These are phyloP conservation scores for Termitomyces sp. DNA, from an alignment of 768 basidiomycete species.

Conservation along the genomic window DNA sequence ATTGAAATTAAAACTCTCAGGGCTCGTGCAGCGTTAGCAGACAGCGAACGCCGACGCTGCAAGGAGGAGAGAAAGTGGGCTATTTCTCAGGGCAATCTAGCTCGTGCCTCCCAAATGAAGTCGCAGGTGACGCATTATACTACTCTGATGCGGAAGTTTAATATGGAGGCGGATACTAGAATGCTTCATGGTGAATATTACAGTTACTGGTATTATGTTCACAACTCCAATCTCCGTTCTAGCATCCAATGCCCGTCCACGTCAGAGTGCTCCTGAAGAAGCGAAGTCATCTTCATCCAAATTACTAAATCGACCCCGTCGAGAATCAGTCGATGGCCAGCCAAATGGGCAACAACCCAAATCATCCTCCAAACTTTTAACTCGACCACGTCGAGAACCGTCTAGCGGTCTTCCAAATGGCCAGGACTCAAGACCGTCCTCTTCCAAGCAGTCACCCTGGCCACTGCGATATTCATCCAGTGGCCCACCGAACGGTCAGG, in stretches of 20 bases:
- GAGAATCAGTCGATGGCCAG: slow-evolving; percentile 10
- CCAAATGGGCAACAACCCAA: slow-evolving; percentile 8
- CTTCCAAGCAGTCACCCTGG: slow-evolving; percentile 31
- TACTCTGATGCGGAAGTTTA: slow-evolving; percentile 76
- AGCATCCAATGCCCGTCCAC: slow-evolving; percentile 16
- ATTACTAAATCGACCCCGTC: slow-evolving; percentile 12
- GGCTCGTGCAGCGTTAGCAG: slow-evolving; percentile 75
- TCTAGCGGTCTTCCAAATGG: not conserved
- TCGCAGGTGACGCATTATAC: slow-evolving; percentile 84
- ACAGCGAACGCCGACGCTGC: slow-evolving; percentile 77
- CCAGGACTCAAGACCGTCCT: slow-evolving; percentile 12
- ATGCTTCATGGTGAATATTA: slow-evolving; percentile 55
- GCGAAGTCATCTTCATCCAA: slow-evolving; percentile 20
- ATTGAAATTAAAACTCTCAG: slow-evolving; percentile 74
- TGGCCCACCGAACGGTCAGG: not conserved
- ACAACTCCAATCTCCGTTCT: not conserved
- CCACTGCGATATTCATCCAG: not conserved
- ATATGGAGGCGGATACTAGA: slow-evolving; percentile 70
- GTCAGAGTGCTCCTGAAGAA: slow-evolving; percentile 20
- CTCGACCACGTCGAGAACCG: slow-evolving; percentile 3
- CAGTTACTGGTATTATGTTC: not conserved
- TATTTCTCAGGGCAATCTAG: slow-evolving; percentile 68
- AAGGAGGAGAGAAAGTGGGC: slow-evolving; percentile 91
- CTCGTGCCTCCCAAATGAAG: slow-evolving; percentile 74
- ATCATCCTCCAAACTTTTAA: not conserved